Percentiles rank a stretch among this genome's conserved stretches.
phyloP scores from a whole-genome alignment of 257 asterid genomes.

The Solanum chiquidenum region DNA sequence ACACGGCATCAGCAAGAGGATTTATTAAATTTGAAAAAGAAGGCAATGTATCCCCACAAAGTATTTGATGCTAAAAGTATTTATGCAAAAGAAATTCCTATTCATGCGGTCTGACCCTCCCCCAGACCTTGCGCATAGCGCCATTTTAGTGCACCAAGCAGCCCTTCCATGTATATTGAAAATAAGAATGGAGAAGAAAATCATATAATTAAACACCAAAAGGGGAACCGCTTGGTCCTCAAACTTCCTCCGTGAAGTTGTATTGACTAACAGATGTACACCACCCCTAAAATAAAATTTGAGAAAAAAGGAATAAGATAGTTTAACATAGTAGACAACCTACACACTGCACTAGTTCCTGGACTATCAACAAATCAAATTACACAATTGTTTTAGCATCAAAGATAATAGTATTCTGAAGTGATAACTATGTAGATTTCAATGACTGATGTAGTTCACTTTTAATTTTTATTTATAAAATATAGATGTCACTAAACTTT shows the following conservation, averaged over 20 bases:
- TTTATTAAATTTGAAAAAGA: neutral
- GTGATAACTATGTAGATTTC: neutral
- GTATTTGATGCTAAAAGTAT: neutral
- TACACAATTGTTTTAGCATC: neutral
- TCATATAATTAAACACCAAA: neutral
- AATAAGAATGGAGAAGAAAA: neutral
- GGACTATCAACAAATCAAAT: neutral
- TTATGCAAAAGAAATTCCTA: neutral
- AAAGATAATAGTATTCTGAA: neutral
- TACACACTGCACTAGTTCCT: neutral
- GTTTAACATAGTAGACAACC: neutral
- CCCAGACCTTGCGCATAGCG: neutral
- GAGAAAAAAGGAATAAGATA: neutral
- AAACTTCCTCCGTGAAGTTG: neutral
- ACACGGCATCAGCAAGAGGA: neutral
- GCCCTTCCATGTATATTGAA: neutral
- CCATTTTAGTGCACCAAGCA: neutral
- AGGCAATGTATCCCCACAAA: neutral
- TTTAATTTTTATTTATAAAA: neutral
- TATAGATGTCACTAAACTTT: neutral
- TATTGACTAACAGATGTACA: neutral
- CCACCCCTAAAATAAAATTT: neutral
- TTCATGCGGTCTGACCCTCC: neutral
- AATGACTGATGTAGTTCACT: neutral
- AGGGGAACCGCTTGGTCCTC: neutral